Evolutionary conservation across 495 filamentous ascomycete species (phyloP), one percentile per base, ranked within the genome.

Genomic region (Lasiosphaeria hispida): DNA sequence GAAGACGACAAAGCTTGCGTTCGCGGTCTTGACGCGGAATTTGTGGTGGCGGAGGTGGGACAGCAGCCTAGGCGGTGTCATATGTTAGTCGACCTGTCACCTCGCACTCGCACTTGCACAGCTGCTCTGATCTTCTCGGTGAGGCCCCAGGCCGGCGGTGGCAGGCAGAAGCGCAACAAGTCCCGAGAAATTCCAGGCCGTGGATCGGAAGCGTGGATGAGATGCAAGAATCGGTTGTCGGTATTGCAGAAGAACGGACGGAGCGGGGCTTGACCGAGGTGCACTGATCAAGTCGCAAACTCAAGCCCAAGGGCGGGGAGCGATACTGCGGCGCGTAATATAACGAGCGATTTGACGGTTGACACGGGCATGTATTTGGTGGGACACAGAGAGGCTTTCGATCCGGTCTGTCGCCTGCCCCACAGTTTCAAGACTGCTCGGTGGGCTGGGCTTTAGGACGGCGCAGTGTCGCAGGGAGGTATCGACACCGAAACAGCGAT

Each of bases 11-110:
- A 42, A 33, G 47, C 58, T 40, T 45, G 34, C 13, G 23, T n/a
- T 19, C 40, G 60, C 30, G 49, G 39, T 35, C 60, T 53, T 40
- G 53, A 49, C 38, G 48, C 43, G 50, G 55, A 50, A 44, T 45
- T 56, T 60, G 62, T 63, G 50, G 65, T 63, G 55, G 58, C 57
- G 52, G 61, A 43, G 48, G 60, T 57, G 35, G 65, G 56, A 67
- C 61, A 61, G 62, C 60, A 69, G 66, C 53, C 69, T 71, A 59
- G 23, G 53, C 14, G 54, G 55, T 60, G 66, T 64, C 58, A 68
- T 61, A 58, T 63, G 69, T 71, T 64, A 71, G 69, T 68, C 51
- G 58, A 53, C 44, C 57, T 58, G 66, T 69, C 68, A 66, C 60
- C 53, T 58, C 55, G 61, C 51, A 63, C 59, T 48, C 41, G 15